These are phyloP conservation scores for Penicillium sp. DNA, from an alignment of 2,329 filamentous ascomycete genomes.

Conservation along the genomic window DNA sequence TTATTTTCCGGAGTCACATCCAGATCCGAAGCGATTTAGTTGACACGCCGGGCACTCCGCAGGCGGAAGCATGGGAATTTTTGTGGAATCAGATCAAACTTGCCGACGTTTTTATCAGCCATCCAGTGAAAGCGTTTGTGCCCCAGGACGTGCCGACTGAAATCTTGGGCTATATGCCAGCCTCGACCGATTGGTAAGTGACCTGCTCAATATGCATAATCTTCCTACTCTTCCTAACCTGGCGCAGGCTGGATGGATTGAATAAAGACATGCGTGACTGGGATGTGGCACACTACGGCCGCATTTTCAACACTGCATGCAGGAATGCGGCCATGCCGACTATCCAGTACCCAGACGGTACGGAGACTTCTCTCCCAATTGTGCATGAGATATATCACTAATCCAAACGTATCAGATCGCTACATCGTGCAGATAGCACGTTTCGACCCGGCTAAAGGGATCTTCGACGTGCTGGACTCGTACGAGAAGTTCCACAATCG, in stretches of 20 bases:
- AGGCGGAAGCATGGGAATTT: slow-evolving; percentile 72
- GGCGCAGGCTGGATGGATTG: slow-evolving; percentile 66
- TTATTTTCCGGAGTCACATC: slow-evolving; percentile 80
- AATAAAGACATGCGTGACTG: slow-evolving; percentile 72
- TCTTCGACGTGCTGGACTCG: slow-evolving; percentile 71
- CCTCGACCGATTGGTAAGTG: slow-evolving; percentile 72
- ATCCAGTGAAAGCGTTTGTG: slow-evolving; percentile 74
- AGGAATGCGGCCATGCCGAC: slow-evolving; percentile 54
- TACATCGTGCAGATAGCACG: slow-evolving; percentile 80
- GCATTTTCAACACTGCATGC: slow-evolving; percentile 66
- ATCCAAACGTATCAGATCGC: slow-evolving; percentile 53
- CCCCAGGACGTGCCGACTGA: slow-evolving; percentile 64
- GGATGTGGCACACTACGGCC: slow-evolving; percentile 71
- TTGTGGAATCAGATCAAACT: slow-evolving; percentile 69
- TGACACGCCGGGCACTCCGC: slow-evolving; percentile 61
- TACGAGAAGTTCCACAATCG: slow-evolving; percentile 70
- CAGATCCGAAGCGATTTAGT: slow-evolving; percentile 75
- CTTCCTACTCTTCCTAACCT: slow-evolving; percentile 21
- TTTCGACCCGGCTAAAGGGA: slow-evolving; percentile 81
- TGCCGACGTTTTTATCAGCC: slow-evolving; percentile 77
- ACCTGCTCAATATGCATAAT: neutral
- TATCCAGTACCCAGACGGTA: slow-evolving; percentile 41
- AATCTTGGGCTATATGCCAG: slow-evolving; percentile 72
- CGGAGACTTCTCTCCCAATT: neutral
- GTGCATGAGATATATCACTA: slow-evolving; percentile 33